Evolutionary conservation across 345 rosid genomes (phyloP).

Genomic region (Eucalyptus melliodora): DNA sequence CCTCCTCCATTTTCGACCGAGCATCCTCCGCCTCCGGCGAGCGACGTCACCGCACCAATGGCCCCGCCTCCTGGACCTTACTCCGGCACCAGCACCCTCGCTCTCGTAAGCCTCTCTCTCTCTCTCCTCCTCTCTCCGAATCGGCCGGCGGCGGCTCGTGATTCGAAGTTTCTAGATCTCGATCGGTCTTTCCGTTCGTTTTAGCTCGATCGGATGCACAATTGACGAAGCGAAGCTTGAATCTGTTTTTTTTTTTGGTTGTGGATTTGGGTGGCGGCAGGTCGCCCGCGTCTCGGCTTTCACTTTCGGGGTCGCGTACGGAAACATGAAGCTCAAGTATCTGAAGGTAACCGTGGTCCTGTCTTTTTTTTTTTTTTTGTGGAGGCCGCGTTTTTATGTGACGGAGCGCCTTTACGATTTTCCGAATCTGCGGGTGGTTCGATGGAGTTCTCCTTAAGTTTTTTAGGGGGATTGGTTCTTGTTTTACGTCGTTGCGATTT

Average conservation of each 20-base stretch:
- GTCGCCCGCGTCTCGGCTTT: conserved; percentile 72
- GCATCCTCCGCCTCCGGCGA: background rate
- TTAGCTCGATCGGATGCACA: background rate
- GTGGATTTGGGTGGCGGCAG: conserved; percentile 9
- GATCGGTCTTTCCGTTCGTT: background rate
- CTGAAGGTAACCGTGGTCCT: conserved; percentile 31
- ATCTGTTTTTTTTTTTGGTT: background rate
- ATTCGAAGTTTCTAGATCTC: background rate
- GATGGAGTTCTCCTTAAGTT: background rate
- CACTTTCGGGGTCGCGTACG: conserved; percentile 45
- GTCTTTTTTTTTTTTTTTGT: background rate
- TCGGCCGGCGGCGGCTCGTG: background rate
- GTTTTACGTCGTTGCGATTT: background rate
- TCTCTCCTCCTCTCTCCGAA: background rate
- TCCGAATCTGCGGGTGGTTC: background rate
- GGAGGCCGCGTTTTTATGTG: background rate
- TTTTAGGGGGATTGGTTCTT: background rate
- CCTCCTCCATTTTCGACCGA: background rate
- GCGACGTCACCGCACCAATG: conserved; percentile 2
- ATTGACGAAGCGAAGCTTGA: background rate
- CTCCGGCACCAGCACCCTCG: conserved; percentile 77
- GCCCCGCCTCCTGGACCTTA: conserved; percentile 67
- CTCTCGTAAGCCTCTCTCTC: conserved; percentile 27
- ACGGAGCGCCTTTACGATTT: background rate
- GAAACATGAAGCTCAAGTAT: conserved; percentile 56